These are phyloP conservation scores for Irpex lacteus DNA, from an alignment of 1,284 basidiomycete genomes.

Conservation along the genomic window DNA sequence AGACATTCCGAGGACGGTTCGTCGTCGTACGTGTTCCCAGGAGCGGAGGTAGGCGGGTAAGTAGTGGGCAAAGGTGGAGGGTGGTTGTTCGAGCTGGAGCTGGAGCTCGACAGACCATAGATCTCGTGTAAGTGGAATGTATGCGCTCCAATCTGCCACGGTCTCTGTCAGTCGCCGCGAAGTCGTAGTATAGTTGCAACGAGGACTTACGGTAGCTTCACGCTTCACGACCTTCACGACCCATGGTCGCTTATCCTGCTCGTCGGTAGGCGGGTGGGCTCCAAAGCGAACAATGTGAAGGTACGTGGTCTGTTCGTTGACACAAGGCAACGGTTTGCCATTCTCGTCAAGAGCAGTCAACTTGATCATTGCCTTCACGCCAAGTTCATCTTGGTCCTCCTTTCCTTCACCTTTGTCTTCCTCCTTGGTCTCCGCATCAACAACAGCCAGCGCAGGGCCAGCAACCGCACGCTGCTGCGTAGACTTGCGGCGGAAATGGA, in stretches of 20 bases:
- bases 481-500: slow-evolving; percentile 58
- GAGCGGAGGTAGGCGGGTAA: slow-evolving; percentile 45
- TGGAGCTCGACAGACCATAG: slow-evolving; percentile 66
- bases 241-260: slow-evolving; percentile 64
- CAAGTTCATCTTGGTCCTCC: slow-evolving; percentile 53
- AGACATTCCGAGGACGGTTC: slow-evolving; percentile 85
- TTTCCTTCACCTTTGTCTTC: slow-evolving; percentile 38
- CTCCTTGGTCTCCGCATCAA: slow-evolving; percentile 46
- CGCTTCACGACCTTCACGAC: slow-evolving; percentile 87
- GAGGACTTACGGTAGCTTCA: slow-evolving; percentile 65
- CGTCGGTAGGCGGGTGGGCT: slow-evolving; percentile 25
- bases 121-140: slow-evolving; percentile 93
- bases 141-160: slow-evolving; percentile 75
- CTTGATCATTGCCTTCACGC: slow-evolving; percentile 73
- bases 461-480: slow-evolving; percentile 45
- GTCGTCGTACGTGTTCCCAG: slow-evolving; percentile 47
- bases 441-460: slow-evolving; percentile 73
- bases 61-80: slow-evolving; percentile 22
- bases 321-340: slow-evolving; percentile 57
- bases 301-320: slow-evolving; percentile 85
- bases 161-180: slow-evolving; percentile 2
- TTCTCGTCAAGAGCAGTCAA: slow-evolving; percentile 76
- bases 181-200: background rate
- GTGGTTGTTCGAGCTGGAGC: slow-evolving; percentile 44
- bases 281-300: slow-evolving; percentile 81